Percentiles rank a stretch among this genome's conserved stretches.
These are phyloP conservation scores for Ulmus americana DNA, from an alignment of 331 rosid genomes.

Conservation along the genomic window DNA sequence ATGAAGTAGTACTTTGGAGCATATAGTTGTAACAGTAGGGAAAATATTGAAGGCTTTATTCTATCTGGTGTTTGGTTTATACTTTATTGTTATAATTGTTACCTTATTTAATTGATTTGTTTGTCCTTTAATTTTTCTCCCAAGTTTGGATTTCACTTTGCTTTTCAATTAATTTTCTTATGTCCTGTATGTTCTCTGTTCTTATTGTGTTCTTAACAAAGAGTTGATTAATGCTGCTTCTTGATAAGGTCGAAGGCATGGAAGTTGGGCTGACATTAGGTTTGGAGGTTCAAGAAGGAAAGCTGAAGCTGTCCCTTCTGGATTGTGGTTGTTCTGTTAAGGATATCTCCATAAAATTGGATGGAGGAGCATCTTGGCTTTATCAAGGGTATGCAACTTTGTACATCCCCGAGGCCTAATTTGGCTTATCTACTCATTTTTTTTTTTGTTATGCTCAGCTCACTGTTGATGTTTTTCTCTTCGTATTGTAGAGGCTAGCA, in stretches of 20 bases:
- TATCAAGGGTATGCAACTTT: constrained; percentile 73
- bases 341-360: constrained; percentile 67
- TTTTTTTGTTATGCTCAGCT: not conserved
- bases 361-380: constrained; percentile 96
- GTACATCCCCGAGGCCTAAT: not conserved
- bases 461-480: not conserved
- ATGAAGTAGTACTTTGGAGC: too few relatives aligned
- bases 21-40: too few relatives aligned
- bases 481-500: not conserved
- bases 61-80: too few relatives aligned
- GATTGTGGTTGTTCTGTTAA: constrained; percentile 57
- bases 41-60: too few relatives aligned
- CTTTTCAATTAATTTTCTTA: too few relatives aligned
- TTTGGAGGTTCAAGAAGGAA: constrained; percentile 68
- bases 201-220: constrained; percentile 11
- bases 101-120: too few relatives aligned
- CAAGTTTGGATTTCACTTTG: too few relatives aligned
- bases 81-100: too few relatives aligned
- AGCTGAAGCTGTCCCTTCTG: constrained; percentile 53
- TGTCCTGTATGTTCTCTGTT: constrained; percentile 2
- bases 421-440: too few relatives aligned
- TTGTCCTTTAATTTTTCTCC: too few relatives aligned
- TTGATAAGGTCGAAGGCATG: constrained; percentile 77
- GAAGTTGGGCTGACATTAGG: constrained; percentile 62
- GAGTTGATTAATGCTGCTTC: constrained; percentile 33